phyloP scores from a whole-genome alignment of 805 yeast genomes.

The Hanseniaspora vineae region DNA sequence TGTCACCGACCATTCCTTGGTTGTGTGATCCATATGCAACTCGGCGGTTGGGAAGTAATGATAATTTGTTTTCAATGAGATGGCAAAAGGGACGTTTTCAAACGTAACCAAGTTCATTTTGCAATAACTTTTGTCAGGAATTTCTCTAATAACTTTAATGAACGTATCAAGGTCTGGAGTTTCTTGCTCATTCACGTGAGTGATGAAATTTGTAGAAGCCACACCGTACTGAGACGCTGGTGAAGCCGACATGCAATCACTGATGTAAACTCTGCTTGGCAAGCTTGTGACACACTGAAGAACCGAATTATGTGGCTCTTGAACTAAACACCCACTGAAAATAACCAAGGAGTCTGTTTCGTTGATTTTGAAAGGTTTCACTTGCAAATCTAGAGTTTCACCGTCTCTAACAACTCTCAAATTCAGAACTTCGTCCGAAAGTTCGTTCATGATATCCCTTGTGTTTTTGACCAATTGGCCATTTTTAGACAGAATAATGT shows the following conservation, averaged over 20 bases:
- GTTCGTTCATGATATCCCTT: conserved; percentile 44
- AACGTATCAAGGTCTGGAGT: conserved; percentile 63
- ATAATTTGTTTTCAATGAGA: conserved; percentile 72
- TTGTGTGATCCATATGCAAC: conserved; percentile 33
- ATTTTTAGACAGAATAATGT: conserved; percentile 60
- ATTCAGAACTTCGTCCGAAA: conserved; percentile 30
- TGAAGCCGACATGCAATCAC: conserved; percentile 63
- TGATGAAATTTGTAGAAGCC: conserved; percentile 69
- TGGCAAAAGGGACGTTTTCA: conserved; percentile 79
- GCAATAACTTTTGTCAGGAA: conserved; percentile 71
- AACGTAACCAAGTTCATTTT: conserved; percentile 71
- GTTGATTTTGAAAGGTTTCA: conserved; percentile 51
- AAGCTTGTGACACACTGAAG: conserved; percentile 66
- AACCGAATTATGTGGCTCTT: conserved; percentile 87
- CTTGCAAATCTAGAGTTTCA: conserved; percentile 43
- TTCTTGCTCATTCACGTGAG: conserved; percentile 71
- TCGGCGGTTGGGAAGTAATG: conserved; percentile 77
- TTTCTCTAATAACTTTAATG: conserved; percentile 46
- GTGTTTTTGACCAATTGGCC: conserved; percentile 51
- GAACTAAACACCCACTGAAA: conserved; percentile 79
- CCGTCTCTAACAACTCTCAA: conserved; percentile 66
- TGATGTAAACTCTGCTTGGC: conserved; percentile 78
- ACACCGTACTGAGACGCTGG: conserved; percentile 79
- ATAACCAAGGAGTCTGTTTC: conserved; percentile 54
- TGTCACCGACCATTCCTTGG: conserved; percentile 32